phyloP scores from a whole-genome alignment of 352 stramenopile genomes.

The Pythium biforme region DNA sequence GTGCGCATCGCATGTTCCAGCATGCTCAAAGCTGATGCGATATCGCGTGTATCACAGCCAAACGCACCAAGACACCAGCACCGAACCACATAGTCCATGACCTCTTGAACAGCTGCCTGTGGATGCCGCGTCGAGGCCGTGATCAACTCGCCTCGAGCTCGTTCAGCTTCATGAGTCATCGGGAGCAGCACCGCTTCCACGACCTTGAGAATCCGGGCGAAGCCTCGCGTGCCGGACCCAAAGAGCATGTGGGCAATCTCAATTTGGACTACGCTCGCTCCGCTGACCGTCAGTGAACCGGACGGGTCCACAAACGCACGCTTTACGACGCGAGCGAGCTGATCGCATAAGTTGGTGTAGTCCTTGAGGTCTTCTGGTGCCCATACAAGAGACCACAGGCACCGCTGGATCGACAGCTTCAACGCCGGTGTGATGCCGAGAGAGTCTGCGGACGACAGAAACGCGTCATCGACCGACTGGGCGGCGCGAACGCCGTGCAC shows the following conservation, averaged over 20 bases:
- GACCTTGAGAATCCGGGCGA: conserved; percentile 9
- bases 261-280: conserved; percentile 27
- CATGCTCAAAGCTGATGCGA: neutral
- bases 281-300: conserved; percentile 10
- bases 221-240: conserved; percentile 25
- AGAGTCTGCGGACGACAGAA: neutral
- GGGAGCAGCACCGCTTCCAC: conserved; percentile 22
- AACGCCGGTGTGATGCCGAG: neutral
- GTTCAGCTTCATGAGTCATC: neutral
- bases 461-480: too few relatives aligned
- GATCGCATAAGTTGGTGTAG: neutral
- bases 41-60: neutral
- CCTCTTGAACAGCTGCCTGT: too few relatives aligned
- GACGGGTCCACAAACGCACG: neutral
- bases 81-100: conserved; percentile 35
- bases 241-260: conserved; percentile 34
- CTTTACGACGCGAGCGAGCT: neutral
- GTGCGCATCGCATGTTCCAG: neutral
- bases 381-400: conserved; percentile 14
- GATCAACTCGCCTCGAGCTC: neutral
- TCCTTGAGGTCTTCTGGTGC: neutral
- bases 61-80: conserved; percentile 18
- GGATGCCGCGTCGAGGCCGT: too few relatives aligned
- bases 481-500: neutral
- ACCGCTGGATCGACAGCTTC: neutral